Evolutionary conservation across 2,329 filamentous ascomycete species (phyloP).

Genomic region (Stachybotrys echinatus): DNA sequence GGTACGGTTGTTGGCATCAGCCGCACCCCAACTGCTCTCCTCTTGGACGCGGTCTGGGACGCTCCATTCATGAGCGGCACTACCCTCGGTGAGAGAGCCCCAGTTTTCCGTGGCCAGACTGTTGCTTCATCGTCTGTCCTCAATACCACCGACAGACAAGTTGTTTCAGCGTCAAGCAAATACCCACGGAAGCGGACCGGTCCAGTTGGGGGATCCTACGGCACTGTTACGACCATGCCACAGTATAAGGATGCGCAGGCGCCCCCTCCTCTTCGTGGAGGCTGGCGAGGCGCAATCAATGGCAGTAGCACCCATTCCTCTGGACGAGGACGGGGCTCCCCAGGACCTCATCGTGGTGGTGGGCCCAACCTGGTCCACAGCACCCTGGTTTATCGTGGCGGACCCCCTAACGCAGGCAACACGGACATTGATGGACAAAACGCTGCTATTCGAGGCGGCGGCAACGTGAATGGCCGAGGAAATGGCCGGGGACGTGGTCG

Average conservation of each 20-base stretch:
- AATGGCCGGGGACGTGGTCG: constrained; percentile 26
- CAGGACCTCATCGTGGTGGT: constrained; percentile 29
- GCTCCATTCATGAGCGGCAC: constrained; percentile 96
- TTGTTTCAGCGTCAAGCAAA: constrained; percentile 60
- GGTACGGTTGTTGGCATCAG: constrained; percentile 96
- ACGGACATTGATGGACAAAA: constrained; percentile 22
- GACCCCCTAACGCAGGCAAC: constrained; percentile 20
- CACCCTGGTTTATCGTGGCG: constrained; percentile 46
- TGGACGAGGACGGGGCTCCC: constrained; percentile 32
- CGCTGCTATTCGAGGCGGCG: constrained; percentile 15
- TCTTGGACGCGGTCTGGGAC: constrained; percentile 92
- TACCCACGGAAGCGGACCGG: constrained; percentile 45
- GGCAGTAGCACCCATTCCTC: constrained; percentile 33
- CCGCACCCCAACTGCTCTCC: constrained; percentile 72
- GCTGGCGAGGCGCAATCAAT: constrained; percentile 53
- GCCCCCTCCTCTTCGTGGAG: constrained; percentile 49
- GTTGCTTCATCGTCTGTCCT: constrained; percentile 83
- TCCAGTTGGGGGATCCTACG: constrained; percentile 44
- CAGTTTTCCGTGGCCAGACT: constrained; percentile 89
- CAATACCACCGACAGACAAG: constrained; percentile 78
- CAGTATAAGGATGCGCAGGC: constrained; percentile 57
- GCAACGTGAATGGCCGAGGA: constrained; percentile 15
- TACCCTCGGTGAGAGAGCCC: constrained; percentile 82
- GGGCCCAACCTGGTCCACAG: constrained; percentile 43
- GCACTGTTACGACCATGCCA: constrained; percentile 48